These are phyloP conservation scores for Arabidopsis hybrid DNA, from an alignment of 441 rosid species.

Conservation along the genomic window DNA sequence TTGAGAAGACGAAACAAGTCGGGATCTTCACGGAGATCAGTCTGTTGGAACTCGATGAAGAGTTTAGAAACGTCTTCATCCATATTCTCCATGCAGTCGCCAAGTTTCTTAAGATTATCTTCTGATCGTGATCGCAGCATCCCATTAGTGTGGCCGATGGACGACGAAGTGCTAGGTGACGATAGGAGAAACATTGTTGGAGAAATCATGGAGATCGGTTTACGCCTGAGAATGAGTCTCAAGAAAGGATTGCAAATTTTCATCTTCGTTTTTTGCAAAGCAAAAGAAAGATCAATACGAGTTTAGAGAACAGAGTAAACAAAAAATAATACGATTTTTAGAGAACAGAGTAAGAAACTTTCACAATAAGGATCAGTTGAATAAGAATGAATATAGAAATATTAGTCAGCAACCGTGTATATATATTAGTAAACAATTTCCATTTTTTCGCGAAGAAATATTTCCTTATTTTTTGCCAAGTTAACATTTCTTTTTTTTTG, in stretches of 20 bases:
- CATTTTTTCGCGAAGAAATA: neutral
- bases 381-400: neutral
- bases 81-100: conserved; percentile 29
- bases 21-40: neutral
- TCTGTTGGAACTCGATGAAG: conserved; percentile 5
- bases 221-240: neutral
- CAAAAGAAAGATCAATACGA: neutral
- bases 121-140: neutral
- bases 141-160: neutral
- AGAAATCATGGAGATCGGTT: neutral
- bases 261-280: neutral
- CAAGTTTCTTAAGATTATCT: conserved; percentile 6
- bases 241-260: neutral
- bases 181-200: neutral
- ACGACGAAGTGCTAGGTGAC: neutral
- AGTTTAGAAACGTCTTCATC: conserved; percentile 24
- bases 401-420: neutral
- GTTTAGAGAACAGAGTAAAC: neutral
- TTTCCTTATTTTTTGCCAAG: neutral
- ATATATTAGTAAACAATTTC: neutral
- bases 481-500: neutral
- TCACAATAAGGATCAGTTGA: too few species aligned
- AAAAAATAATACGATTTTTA: neutral
- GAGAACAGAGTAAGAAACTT: neutral
- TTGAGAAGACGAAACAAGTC: conserved; percentile 18